These are phyloP conservation scores for Phytophthora niederhauseri DNA, from an alignment of 352 stramenopile genomes.

Conservation along the genomic window DNA sequence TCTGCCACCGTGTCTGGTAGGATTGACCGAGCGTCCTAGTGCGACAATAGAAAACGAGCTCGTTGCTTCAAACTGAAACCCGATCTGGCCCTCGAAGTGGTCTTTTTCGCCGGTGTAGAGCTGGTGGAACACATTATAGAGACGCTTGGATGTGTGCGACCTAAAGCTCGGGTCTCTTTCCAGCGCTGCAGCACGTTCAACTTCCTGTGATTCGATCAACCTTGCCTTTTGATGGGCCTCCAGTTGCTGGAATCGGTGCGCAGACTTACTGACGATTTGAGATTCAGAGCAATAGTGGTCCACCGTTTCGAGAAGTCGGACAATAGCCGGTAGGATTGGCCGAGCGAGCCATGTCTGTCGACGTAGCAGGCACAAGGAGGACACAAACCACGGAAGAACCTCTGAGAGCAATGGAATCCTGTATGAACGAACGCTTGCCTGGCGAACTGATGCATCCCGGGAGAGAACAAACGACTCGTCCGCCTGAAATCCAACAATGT, in stretches of 20 bases:
- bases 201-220: slow-evolving; percentile 66
- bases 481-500: slow-evolving; percentile 50
- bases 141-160: slow-evolving; percentile 64
- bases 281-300: slow-evolving; percentile 81
- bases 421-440: slow-evolving; percentile 46
- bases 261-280: slow-evolving; percentile 62
- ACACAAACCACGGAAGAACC: slow-evolving; percentile 79
- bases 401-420: slow-evolving; percentile 63
- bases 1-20: slow-evolving; percentile 59
- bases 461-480: slow-evolving; percentile 55
- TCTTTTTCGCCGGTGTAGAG: slow-evolving; percentile 91
- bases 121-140: slow-evolving; percentile 91
- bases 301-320: slow-evolving; percentile 65
- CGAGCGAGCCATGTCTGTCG: slow-evolving; percentile 82
- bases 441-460: slow-evolving; percentile 25
- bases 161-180: slow-evolving; percentile 53
- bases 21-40: slow-evolving; percentile 81
- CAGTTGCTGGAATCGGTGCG: slow-evolving; percentile 66
- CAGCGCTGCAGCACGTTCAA: slow-evolving; percentile 56
- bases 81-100: slow-evolving; percentile 91
- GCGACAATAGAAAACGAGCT: slow-evolving; percentile 86
- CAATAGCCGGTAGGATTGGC: slow-evolving; percentile 67
- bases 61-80: slow-evolving; percentile 89
- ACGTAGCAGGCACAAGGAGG: slow-evolving; percentile 78
- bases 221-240: slow-evolving; percentile 66